Conservation (phyloP, 1,284 basidiomycete genomes). For the Blastosporella zonata region DNA sequence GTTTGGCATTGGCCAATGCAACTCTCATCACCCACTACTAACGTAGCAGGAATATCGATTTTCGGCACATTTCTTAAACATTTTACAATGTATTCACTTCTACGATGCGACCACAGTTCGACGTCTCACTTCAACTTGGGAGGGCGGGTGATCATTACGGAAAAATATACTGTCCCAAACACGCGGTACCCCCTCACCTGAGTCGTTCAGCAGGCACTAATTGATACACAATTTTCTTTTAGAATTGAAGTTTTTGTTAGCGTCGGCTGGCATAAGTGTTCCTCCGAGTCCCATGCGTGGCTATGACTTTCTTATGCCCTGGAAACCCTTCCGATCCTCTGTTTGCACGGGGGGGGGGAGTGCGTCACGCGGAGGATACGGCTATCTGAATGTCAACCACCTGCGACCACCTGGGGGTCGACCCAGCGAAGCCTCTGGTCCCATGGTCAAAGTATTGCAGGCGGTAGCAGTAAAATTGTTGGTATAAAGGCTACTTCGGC, state of each 20-base stretch:
- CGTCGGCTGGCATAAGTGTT: not conserved
- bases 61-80: no score
- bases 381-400: not conserved
- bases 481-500: not conserved
- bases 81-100: no score
- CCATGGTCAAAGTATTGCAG: not conserved
- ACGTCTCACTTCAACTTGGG: not conserved
- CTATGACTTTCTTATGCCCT: not conserved
- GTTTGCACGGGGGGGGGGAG: not conserved
- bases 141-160: not conserved
- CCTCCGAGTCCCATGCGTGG: not conserved
- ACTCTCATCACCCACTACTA: no score
- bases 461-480: not conserved
- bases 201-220: not conserved
- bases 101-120: not conserved
- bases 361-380: slow-evolving; percentile 4
- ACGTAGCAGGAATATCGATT: no score
- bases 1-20: no score
- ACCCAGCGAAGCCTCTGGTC: not conserved
- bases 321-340: not conserved
- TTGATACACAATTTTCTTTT: not conserved
- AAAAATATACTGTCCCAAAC: not conserved
- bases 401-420: not conserved
- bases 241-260: not conserved
- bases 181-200: slow-evolving; percentile 6